Evolutionary conservation across 257 asterid genomes (phyloP).

Genomic region (Primulina eburnea): DNA sequence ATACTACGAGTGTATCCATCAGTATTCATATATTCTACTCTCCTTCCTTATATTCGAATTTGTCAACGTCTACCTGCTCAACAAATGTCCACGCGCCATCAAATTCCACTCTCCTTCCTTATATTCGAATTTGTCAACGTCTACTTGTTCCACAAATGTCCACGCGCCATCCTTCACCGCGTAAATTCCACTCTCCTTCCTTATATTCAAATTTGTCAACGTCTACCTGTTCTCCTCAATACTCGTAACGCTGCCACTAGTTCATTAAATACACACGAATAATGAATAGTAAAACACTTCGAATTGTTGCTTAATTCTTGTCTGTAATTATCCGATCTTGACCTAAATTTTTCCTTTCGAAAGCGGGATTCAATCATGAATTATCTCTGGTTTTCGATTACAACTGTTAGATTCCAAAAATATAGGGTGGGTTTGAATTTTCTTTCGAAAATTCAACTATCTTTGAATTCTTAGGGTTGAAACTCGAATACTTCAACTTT

Average conservation of each 20-base stretch:
- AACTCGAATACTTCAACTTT: neutral
- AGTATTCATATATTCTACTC: slow-evolving; percentile 47
- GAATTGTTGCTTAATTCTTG: neutral
- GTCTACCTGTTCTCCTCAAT: slow-evolving; percentile 1
- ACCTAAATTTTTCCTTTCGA: neutral
- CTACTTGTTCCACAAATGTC: no score
- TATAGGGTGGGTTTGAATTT: slow-evolving; percentile 3
- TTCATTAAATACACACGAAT: neutral
- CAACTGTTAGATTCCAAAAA: slow-evolving; percentile 7
- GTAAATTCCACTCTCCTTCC: slow-evolving; percentile 18
- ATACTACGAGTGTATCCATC: slow-evolving; percentile 59
- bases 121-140: no score
- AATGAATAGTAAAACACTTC: neutral
- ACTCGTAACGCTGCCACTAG: slow-evolving; percentile 4
- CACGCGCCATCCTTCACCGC: slow-evolving; percentile 23
- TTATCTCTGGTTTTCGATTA: slow-evolving; percentile 24
- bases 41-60: no score
- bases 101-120: no score
- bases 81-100: slow-evolving; percentile 19
- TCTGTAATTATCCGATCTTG: neutral
- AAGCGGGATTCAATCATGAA: neutral
- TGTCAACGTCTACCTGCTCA: no score
- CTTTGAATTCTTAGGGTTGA: neutral
- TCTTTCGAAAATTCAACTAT: slow-evolving; percentile 5
- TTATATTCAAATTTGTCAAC: slow-evolving; percentile 25